Evolutionary conservation across 805 yeast species (phyloP).

Genomic region (Candida chauliodis): DNA sequence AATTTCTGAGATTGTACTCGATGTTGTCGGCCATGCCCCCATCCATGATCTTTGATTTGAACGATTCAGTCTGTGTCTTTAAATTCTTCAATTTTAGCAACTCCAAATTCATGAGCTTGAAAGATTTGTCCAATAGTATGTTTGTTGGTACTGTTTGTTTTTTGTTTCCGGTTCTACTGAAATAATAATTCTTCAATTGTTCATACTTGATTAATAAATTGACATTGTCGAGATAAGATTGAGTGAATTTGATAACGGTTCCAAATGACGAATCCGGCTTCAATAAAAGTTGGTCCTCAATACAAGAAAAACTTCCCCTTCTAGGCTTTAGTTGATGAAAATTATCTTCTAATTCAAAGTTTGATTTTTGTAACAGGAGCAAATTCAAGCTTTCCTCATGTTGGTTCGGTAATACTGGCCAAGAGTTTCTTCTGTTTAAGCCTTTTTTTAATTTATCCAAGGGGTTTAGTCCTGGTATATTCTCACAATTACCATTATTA

Average conservation of each 20-base stretch:
- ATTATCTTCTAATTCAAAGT: neutral
- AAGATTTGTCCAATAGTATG: conserved; percentile 15
- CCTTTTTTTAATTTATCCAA: conserved; percentile 8
- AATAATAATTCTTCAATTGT: conserved; percentile 13
- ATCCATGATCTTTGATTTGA: conserved; percentile 22
- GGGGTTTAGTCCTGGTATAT: conserved; percentile 6
- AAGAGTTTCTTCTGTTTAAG: conserved; percentile 31
- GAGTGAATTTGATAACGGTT: conserved; percentile 18
- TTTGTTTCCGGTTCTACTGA: conserved; percentile 1
- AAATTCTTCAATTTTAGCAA: conserved; percentile 25
- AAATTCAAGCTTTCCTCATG: conserved; percentile 16
- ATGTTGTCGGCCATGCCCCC: conserved; percentile 28
- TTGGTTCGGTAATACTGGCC: conserved; percentile 17
- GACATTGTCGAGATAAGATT: conserved; percentile 16
- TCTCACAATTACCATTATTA: neutral
- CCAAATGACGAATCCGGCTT: conserved; percentile 6
- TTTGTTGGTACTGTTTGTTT: conserved; percentile 10
- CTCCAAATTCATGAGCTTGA: conserved; percentile 28
- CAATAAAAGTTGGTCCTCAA: conserved; percentile 14
- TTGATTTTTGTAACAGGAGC: conserved; percentile 11
- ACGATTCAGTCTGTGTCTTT: conserved; percentile 22
- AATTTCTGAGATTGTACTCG: conserved; percentile 24
- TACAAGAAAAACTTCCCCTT: conserved; percentile 23
- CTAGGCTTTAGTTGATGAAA: conserved; percentile 6
- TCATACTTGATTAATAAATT: conserved; percentile 19